These are phyloP conservation scores for Ogataea trehalophila DNA, from an alignment of 805 yeast genomes.

Conservation along the genomic window DNA sequence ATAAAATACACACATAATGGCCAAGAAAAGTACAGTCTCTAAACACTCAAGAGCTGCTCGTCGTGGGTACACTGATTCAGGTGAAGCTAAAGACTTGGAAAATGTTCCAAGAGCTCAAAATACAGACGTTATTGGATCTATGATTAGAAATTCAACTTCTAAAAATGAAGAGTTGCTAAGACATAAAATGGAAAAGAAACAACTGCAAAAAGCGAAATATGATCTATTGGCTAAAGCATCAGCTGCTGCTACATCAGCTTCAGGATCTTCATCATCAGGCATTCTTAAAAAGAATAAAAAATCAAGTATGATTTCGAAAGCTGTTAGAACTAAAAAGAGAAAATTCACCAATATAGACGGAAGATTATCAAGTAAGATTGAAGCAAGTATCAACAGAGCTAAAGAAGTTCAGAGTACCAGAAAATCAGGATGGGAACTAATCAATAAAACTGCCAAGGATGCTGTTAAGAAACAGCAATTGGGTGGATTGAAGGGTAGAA, in stretches of 20 bases:
- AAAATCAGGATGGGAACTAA: constrained; percentile 69
- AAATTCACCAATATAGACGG: constrained; percentile 50
- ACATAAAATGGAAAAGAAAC: constrained; percentile 45
- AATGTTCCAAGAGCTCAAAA: constrained; percentile 54
- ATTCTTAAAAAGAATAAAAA: constrained; percentile 23
- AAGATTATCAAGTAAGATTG: constrained; percentile 54
- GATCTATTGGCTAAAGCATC: background rate
- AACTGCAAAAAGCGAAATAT: constrained; percentile 14
- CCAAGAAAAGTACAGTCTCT: constrained; percentile 36
- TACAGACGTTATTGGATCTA: constrained; percentile 55
- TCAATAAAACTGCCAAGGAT: constrained; percentile 45
- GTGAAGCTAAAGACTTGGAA: constrained; percentile 42
- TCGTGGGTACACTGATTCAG: constrained; percentile 40
- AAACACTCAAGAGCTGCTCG: constrained; percentile 77
- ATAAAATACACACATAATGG: constrained; percentile 10
- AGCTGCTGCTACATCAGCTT: no score
- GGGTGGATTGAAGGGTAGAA: background rate
- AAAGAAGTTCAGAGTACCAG: constrained; percentile 56
- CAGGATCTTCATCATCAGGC: background rate
- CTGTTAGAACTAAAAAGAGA: constrained; percentile 35
- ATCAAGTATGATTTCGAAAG: constrained; percentile 20
- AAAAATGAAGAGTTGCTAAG: constrained; percentile 60
- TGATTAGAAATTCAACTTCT: constrained; percentile 55
- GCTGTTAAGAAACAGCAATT: constrained; percentile 13
- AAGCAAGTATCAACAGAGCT: constrained; percentile 60